phyloP scores from a whole-genome alignment of 345 rosid species.

The Carallia brachiata region DNA sequence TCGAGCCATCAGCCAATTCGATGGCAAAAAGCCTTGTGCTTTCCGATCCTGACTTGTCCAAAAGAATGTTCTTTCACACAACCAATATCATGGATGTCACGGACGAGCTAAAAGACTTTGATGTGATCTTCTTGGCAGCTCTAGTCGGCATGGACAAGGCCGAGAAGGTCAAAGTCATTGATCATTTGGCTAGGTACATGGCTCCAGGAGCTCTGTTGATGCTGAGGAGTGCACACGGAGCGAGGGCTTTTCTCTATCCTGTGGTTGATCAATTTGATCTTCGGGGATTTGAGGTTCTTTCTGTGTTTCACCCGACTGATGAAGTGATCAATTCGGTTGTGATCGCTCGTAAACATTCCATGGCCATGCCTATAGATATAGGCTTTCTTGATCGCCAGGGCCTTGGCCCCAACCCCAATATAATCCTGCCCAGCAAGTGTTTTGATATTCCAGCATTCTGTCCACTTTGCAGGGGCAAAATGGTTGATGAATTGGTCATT shows the following conservation, averaged over 20 bases:
- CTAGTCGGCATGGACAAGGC: constrained; percentile 87
- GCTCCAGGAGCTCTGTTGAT: constrained; percentile 62
- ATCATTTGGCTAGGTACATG: constrained; percentile 78
- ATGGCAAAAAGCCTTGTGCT: constrained; percentile 50
- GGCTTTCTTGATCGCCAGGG: constrained; percentile 15
- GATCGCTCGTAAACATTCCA: constrained; percentile 53
- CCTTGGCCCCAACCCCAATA: constrained; percentile 13
- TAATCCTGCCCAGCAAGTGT: constrained; percentile 53
- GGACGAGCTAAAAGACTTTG: constrained; percentile 46
- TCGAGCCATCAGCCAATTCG: constrained; percentile 61
- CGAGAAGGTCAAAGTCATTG: constrained; percentile 53
- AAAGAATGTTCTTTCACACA: constrained; percentile 67
- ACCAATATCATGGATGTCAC: constrained; percentile 55
- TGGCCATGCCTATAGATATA: neutral
- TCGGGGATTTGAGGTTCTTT: constrained; percentile 66
- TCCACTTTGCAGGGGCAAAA: constrained; percentile 56
- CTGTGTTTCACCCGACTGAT: constrained; percentile 75
- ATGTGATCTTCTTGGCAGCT: constrained; percentile 90
- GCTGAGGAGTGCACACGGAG: constrained; percentile 92
- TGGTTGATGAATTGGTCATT: constrained; percentile 56
- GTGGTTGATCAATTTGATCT: constrained; percentile 70
- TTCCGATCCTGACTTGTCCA: constrained; percentile 60
- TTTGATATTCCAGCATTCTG: constrained; percentile 53
- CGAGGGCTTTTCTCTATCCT: constrained; percentile 87
- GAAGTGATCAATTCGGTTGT: constrained; percentile 82